Evolutionary conservation across 1,284 basidiomycete species (phyloP), one percentile per base, ranked within the genome.

Genomic region (Cutaneotrichosporon arboriforme): DNA sequence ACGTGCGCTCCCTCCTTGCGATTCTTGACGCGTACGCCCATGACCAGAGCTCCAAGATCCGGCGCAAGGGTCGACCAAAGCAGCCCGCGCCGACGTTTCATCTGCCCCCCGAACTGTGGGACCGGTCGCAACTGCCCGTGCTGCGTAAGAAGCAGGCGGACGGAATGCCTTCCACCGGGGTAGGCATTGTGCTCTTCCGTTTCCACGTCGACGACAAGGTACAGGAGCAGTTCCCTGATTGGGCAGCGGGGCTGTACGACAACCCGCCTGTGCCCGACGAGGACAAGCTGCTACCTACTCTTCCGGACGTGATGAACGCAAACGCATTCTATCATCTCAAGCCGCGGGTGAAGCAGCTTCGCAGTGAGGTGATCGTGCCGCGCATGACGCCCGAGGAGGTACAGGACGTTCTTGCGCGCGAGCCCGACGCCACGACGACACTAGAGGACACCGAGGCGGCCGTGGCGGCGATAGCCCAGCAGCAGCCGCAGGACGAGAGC

Each of bases 141-240:
- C 56, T 74, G 5, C 61, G 68, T 7, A 63, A 65, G 1, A 72
- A 71, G 57, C 66, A 69, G 40, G 40, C 57, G 14, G 40, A 59
- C 13, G 72, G 72, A 3, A 57, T 74, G 13, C 72, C 72, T 0
- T 41, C 64, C 7, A 63, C 62, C 4, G 51, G 62, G 3, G 48
- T 40, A 10, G 72, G 72, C 7, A 63, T 71, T 36, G 57, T 74
- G 18, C 60, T 74, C 2, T 74, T 69, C 68, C 58, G 51, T 48
- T 74, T 72, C 58, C 72, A 74, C 46, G 69, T 72, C 42, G 66
- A 72, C 52, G 65, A 68, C 23, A 49, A 60, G 43, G 66, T 72
- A 9, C 64, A 67, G 45, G 39, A 42, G 9, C 59, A 64, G 23
- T 60, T 65, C 54, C 66, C 72, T 10, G 66, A 68, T n/a, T 74